Evolutionary conservation across 1,284 basidiomycete species (phyloP).

Genomic region (Malassezia pachydermatis): DNA sequence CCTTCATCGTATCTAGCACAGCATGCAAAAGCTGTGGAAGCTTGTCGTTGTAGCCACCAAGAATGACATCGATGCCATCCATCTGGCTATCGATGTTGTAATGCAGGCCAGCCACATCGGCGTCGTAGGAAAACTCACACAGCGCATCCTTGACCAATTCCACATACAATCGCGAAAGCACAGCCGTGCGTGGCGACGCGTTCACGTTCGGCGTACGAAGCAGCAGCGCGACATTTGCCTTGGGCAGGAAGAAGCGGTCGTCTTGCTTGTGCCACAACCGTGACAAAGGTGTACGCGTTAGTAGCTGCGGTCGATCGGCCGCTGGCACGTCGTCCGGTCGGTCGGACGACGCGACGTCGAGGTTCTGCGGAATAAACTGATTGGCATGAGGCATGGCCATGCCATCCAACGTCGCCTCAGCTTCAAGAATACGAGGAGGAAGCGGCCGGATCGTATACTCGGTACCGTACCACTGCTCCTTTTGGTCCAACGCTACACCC

Average conservation of each 20-base stretch:
- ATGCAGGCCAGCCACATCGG: conserved; percentile 75
- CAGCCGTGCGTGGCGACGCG: conserved; percentile 38
- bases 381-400: conserved; percentile 41
- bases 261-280: conserved; percentile 48
- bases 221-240: conserved; percentile 44
- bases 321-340: conserved; percentile 22
- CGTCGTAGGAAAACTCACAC: conserved; percentile 84
- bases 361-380: conserved; percentile 40
- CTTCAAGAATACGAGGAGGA: conserved; percentile 20
- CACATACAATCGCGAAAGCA: conserved; percentile 60
- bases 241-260: conserved; percentile 46
- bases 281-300: conserved; percentile 29
- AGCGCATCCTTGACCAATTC: conserved; percentile 81
- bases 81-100: conserved; percentile 64
- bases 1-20: conserved; percentile 64
- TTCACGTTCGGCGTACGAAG: conserved; percentile 47
- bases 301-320: conserved; percentile 34
- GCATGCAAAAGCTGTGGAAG: conserved; percentile 65
- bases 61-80: conserved; percentile 61
- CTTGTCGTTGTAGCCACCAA: conserved; percentile 91
- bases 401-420: conserved; percentile 24
- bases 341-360: conserved; percentile 28
- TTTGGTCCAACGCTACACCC: conserved; percentile 29
- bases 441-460: conserved; percentile 40
- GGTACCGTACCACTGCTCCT: conserved; percentile 47